These are phyloP conservation scores for Salix exigua DNA, from an alignment of 345 rosid genomes.

Conservation along the genomic window DNA sequence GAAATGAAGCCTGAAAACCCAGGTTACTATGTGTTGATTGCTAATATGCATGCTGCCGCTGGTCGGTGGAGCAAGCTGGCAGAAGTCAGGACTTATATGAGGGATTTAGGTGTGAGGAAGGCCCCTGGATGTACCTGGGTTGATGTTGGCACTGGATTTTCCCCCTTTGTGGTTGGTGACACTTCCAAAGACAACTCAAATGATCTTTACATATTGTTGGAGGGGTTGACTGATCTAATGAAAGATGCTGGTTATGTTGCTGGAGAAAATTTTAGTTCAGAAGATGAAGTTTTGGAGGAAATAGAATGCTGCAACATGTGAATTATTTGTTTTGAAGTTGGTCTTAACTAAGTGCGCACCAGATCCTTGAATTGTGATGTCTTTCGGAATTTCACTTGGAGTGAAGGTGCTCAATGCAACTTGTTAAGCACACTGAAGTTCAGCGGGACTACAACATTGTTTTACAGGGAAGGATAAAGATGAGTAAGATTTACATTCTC, in stretches of 20 bases:
- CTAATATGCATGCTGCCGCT: constrained; percentile 71
- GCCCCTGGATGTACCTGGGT: constrained; percentile 74
- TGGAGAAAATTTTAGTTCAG: background rate
- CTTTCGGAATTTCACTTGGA: too few relatives aligned
- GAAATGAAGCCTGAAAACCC: constrained; percentile 57
- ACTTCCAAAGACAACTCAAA: constrained; percentile 39
- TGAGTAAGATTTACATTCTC: too few relatives aligned
- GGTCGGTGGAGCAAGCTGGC: constrained; percentile 65
- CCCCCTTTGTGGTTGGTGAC: constrained; percentile 56
- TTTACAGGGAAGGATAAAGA: too few relatives aligned
- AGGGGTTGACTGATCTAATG: constrained; percentile 57
- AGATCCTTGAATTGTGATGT: too few relatives aligned
- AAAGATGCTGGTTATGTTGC: constrained; percentile 33
- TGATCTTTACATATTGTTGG: constrained; percentile 49
- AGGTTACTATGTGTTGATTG: constrained; percentile 67
- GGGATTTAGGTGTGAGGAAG: constrained; percentile 65
- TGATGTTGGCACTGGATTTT: constrained; percentile 49
- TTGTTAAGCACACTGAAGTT: too few relatives aligned
- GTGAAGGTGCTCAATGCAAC: too few relatives aligned
- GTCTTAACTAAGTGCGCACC: too few relatives aligned
- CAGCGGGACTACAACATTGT: too few relatives aligned
- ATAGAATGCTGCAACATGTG: background rate
- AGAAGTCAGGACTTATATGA: constrained; percentile 60
- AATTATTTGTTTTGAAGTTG: too few relatives aligned
- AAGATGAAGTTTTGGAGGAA: constrained; percentile 5